Evolutionary conservation across 495 filamentous ascomycete species (phyloP).

Genomic region (Usnea hakonensis): DNA sequence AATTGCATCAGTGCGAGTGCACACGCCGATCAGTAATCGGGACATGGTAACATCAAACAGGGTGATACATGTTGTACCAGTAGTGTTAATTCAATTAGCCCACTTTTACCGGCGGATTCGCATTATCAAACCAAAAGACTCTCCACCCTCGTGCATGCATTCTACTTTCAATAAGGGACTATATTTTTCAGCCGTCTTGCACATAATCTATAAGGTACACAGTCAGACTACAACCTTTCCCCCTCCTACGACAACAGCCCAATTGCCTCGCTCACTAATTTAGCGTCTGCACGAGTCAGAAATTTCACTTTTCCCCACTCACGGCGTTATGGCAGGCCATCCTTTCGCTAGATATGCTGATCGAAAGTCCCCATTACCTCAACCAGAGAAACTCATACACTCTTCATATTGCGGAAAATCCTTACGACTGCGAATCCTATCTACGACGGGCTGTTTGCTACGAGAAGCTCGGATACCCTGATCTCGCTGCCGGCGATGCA

Average conservation of each 20-base stretch:
- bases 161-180: too few relatives aligned
- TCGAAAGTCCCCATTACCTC: conserved; percentile 16
- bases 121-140: too few relatives aligned
- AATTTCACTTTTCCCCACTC: not conserved
- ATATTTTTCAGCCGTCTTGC: too few relatives aligned
- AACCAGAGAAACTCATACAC: conserved; percentile 12
- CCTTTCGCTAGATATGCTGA: not conserved
- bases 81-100: too few relatives aligned
- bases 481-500: conserved; percentile 82
- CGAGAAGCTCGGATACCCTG: conserved; percentile 71
- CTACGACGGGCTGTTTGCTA: conserved; percentile 64
- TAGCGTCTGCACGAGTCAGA: conserved; percentile 3
- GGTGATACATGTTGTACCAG: too few relatives aligned
- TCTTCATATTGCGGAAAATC: conserved; percentile 37
- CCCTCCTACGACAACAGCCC: not conserved
- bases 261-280: conserved; percentile 5
- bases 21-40: not conserved
- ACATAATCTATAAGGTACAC: not conserved
- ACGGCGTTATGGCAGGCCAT: conserved; percentile 4
- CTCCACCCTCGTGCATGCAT: too few relatives aligned
- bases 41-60: too few relatives aligned
- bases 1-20: not conserved
- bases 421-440: conserved; percentile 74
- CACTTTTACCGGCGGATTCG: too few relatives aligned
- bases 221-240: not conserved